Conservation (phyloP, 2,329 filamentous ascomycete genomes). For the Aspergillus felis region DNA sequence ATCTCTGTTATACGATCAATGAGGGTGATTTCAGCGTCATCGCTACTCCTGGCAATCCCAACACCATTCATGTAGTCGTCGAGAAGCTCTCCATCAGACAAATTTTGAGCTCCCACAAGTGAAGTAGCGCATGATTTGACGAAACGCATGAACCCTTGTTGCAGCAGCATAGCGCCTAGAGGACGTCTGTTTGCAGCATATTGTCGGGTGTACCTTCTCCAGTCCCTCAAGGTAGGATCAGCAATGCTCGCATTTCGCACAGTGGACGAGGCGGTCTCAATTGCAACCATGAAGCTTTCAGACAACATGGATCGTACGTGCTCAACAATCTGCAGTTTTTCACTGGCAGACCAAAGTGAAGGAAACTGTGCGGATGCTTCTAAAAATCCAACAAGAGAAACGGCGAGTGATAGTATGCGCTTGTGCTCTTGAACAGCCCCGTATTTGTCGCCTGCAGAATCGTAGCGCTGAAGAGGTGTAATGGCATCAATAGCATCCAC, state of each 20-base stretch:
- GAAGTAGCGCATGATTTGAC: constrained; percentile 75
- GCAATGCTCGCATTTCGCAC: constrained; percentile 73
- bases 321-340: constrained; percentile 69
- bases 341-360: constrained; percentile 73
- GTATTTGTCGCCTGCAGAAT: constrained; percentile 46
- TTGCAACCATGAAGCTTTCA: constrained; percentile 75
- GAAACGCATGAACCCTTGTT: constrained; percentile 82
- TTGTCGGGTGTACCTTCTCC: constrained; percentile 80
- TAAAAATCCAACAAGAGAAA: constrained; percentile 87
- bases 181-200: constrained; percentile 78
- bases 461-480: constrained; percentile 54
- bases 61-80: constrained; percentile 66
- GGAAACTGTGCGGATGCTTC: constrained; percentile 74
- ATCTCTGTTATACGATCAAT: constrained; percentile 63
- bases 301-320: constrained; percentile 71
- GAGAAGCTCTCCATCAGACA: constrained; percentile 63
- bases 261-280: constrained; percentile 86
- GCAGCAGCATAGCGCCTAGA: constrained; percentile 84
- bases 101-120: constrained; percentile 58
- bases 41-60: constrained; percentile 42
- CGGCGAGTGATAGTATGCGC: constrained; percentile 68
- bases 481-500: constrained; percentile 55
- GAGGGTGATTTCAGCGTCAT: constrained; percentile 39
- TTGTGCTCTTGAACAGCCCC: constrained; percentile 55
- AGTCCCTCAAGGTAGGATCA: constrained; percentile 68